Percentiles rank a stretch among this genome's conserved stretches.
phyloP scores from a whole-genome alignment of 768 basidiomycete species.

The Termitomyces sp. region DNA sequence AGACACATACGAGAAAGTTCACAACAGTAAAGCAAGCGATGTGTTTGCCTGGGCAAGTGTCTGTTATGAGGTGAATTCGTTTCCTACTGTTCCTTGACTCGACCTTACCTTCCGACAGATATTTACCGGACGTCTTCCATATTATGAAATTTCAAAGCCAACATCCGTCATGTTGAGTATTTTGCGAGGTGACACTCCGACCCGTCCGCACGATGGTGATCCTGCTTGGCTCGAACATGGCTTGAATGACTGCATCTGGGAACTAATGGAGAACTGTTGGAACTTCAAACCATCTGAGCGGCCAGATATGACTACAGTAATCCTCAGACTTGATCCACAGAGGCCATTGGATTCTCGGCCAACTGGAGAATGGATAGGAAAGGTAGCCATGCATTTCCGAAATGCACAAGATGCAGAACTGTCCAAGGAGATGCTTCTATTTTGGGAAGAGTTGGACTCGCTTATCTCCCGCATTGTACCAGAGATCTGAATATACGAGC shows the following conservation, averaged over 20 bases:
- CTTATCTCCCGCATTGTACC: no score
- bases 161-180: neutral
- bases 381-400: no score
- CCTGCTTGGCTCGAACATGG: neutral
- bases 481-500: no score
- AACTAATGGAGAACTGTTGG: neutral
- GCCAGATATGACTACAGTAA: neutral
- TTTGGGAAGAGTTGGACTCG: no score
- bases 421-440: no score
- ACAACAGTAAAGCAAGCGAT: slow-evolving; percentile 2
- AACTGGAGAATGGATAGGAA: no score
- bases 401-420: no score
- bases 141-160: neutral
- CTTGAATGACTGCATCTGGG: neutral
- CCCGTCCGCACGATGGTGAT: neutral
- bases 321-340: neutral
- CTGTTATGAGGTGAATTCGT: neutral
- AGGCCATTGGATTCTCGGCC: neutral
- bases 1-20: neutral
- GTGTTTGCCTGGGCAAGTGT: slow-evolving; percentile 1
- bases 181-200: neutral
- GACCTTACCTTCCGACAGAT: neutral
- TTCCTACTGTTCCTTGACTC: neutral
- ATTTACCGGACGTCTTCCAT: neutral
- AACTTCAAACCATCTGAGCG: neutral